These are phyloP conservation scores for Mycena sp. DNA, from an alignment of 1,284 basidiomycete species.

Conservation along the genomic window DNA sequence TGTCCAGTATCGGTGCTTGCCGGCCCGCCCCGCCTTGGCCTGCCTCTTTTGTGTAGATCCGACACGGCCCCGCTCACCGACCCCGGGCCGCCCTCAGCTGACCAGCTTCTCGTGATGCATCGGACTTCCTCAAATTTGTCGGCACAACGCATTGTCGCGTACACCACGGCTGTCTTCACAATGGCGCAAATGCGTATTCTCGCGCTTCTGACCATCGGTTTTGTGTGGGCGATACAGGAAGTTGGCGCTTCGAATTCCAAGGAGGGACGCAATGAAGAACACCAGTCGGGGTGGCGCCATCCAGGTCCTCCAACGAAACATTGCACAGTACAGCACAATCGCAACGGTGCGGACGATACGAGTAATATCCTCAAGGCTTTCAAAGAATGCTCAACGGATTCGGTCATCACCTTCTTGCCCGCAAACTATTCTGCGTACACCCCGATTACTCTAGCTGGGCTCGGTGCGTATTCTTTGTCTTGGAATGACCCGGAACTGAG, in stretches of 20 bases:
- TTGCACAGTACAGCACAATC: conserved; percentile 35
- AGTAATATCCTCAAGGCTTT: conserved; percentile 49
- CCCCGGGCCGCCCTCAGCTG: not conserved
- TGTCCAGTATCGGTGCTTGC: no score
- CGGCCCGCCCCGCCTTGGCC: no score
- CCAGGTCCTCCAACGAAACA: conserved; percentile 7
- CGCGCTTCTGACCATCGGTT: not conserved
- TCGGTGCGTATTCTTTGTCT: conserved; percentile 40
- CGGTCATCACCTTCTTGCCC: conserved; percentile 49
- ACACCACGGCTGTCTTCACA: not conserved
- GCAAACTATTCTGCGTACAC: conserved; percentile 53
- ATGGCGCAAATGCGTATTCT: not conserved
- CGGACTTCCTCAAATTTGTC: not conserved
- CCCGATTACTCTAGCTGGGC: conserved; percentile 44
- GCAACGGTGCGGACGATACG: conserved; percentile 49
- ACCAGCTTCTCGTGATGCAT: not conserved
- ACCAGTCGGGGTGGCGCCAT: no score
- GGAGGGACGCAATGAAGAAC: not conserved
- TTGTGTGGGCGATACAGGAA: not conserved
- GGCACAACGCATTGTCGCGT: no score
- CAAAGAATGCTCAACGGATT: conserved; percentile 47
- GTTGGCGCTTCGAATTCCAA: not conserved
- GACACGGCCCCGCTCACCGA: no score
- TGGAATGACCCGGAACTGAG: not conserved
- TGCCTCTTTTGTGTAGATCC: no score